Conservation (phyloP, 2,329 filamentous ascomycete species). For the Ascochyta koolunga region DNA sequence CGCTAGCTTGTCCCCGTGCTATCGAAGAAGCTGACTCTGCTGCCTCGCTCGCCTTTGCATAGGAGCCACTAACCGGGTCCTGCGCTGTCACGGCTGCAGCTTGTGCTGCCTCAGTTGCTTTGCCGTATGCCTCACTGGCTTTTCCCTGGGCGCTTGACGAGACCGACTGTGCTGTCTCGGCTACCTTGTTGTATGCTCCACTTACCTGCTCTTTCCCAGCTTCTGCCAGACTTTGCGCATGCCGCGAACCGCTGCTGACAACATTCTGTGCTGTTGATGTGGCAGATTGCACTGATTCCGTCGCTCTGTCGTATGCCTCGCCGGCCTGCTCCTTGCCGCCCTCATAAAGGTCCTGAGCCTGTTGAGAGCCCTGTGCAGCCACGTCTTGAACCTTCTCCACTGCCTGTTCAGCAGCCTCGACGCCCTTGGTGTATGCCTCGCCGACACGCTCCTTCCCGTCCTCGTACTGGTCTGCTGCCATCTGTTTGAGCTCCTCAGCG, state of each 20-base stretch:
- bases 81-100: constrained; percentile 21
- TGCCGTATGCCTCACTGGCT: constrained; percentile 15
- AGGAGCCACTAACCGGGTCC: constrained; percentile 21
- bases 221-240: constrained; percentile 23
- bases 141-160: constrained; percentile 25
- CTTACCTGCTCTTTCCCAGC: constrained; percentile 26
- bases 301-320: constrained; percentile 16
- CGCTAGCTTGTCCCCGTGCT: constrained; percentile 23
- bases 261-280: constrained; percentile 18
- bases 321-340: constrained; percentile 33
- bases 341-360: constrained; percentile 34
- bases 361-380: constrained; percentile 31
- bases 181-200: constrained; percentile 12
- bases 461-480: constrained; percentile 37
- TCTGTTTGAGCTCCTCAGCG: constrained; percentile 47
- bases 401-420: constrained; percentile 33
- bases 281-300: constrained; percentile 17
- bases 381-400: constrained; percentile 34
- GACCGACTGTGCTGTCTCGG: constrained; percentile 19
- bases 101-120: constrained; percentile 15
- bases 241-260: constrained; percentile 30
- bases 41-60: constrained; percentile 22
- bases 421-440: constrained; percentile 30
- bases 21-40: constrained; percentile 25
- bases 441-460: constrained; percentile 39